These are phyloP conservation scores for Blastobotrys malaysiensis DNA, from an alignment of 1,139 yeast genomes.

Conservation along the genomic window DNA sequence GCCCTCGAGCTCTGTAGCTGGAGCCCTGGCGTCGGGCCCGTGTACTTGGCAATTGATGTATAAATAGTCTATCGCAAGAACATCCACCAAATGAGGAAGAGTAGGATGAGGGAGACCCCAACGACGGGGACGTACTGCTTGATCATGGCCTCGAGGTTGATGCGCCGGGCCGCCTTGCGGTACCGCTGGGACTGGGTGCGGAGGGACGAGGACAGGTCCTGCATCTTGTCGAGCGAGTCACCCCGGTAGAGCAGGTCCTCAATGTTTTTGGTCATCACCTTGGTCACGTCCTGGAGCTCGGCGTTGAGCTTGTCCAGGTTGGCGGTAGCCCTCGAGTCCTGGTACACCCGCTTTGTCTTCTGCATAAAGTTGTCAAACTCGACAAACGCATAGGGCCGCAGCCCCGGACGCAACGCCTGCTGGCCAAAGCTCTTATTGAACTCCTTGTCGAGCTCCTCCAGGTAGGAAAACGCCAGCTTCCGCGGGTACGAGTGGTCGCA, in stretches of 20 bases:
- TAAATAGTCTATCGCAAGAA: constrained; percentile 41
- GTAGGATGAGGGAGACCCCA: constrained; percentile 63
- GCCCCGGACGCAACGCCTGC: constrained; percentile 56
- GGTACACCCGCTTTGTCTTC: constrained; percentile 83
- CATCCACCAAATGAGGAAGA: constrained; percentile 80
- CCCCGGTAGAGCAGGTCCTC: constrained; percentile 94
- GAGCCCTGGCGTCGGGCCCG: too few species aligned
- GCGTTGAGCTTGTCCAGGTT: constrained; percentile 80
- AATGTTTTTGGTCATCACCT: constrained; percentile 92
- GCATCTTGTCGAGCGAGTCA: constrained; percentile 85
- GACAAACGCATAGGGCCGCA: constrained; percentile 86
- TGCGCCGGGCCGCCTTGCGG: constrained; percentile 82
- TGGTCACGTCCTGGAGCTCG: constrained; percentile 88
- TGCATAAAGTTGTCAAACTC: constrained; percentile 78
- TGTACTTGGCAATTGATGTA: too few species aligned
- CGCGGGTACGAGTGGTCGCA: constrained; percentile 78
- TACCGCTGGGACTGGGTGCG: constrained; percentile 83
- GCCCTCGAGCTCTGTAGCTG: too few species aligned
- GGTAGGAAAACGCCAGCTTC: constrained; percentile 81
- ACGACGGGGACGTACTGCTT: constrained; percentile 86
- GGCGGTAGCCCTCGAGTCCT: constrained; percentile 85
- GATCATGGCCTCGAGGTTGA: constrained; percentile 82
- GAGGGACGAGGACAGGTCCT: constrained; percentile 76
- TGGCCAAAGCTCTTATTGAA: constrained; percentile 73
- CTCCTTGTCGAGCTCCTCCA: constrained; percentile 76